Evolutionary conservation across 495 filamentous ascomycete genomes (phyloP).

Genomic region (Tuber umbilicatum): DNA sequence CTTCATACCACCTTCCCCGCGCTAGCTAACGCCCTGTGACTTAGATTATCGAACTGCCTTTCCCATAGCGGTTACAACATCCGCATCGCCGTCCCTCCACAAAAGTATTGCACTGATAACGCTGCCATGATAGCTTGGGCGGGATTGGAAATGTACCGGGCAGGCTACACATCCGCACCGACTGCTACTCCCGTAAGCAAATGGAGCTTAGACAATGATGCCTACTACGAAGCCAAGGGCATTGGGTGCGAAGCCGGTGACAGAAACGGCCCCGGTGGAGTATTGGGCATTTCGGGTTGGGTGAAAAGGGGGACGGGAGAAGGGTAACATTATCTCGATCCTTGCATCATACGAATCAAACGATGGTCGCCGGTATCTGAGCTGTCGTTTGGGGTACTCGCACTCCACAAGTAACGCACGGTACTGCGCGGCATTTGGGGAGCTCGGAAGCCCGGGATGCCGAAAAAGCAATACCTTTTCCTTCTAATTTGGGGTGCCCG

Average conservation of each 20-base stretch:
- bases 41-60: constrained; percentile 41
- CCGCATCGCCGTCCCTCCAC: constrained; percentile 64
- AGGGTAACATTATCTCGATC: background rate
- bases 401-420: too few relatives aligned
- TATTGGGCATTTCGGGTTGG: constrained; percentile 49
- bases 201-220: constrained; percentile 67
- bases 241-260: constrained; percentile 13
- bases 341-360: background rate
- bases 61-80: constrained; percentile 60
- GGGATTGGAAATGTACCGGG: constrained; percentile 83
- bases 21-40: background rate
- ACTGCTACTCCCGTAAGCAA: constrained; percentile 56
- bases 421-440: background rate
- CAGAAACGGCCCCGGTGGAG: constrained; percentile 42
- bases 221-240: constrained; percentile 43
- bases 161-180: constrained; percentile 61
- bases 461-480: background rate
- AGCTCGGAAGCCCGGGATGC: constrained; percentile 5
- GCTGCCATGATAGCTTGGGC: constrained; percentile 98
- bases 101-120: constrained; percentile 79
- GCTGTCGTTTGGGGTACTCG: background rate
- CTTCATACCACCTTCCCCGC: background rate
- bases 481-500: background rate
- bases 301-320: constrained; percentile 22
- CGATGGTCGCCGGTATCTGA: background rate